These are phyloP conservation scores for Vanrija sp. DNA, from an alignment of 1,284 basidiomycete genomes.

Conservation along the genomic window DNA sequence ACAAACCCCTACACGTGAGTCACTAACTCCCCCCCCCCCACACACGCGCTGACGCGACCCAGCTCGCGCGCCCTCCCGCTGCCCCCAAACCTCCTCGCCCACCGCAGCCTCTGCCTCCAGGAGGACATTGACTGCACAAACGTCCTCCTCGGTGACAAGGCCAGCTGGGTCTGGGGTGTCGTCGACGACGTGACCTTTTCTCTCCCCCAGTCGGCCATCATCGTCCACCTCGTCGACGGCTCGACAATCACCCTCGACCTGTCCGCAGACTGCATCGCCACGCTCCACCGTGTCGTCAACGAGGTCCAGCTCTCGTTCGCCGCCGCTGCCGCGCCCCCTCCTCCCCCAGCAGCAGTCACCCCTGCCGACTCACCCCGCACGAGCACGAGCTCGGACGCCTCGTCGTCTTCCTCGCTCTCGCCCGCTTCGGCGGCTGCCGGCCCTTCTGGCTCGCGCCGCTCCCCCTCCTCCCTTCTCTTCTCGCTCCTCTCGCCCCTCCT, in stretches of 20 bases:
- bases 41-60: background rate
- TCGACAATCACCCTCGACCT: conserved; percentile 35
- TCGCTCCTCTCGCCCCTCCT: conserved; percentile 46
- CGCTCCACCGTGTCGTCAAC: conserved; percentile 40
- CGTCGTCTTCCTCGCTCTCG: conserved; percentile 9
- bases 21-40: background rate
- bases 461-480: conserved; percentile 40
- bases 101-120: conserved; percentile 42
- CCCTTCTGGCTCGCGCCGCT: conserved; percentile 21
- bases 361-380: conserved; percentile 20
- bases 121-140: conserved; percentile 48
- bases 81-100: conserved; percentile 46
- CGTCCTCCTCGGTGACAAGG: conserved; percentile 48
- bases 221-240: conserved; percentile 46
- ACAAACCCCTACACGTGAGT: conserved; percentile 53
- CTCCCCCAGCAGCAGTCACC: conserved; percentile 21
- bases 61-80: conserved; percentile 43
- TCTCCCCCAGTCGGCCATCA: conserved; percentile 30
- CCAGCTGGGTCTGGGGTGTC: conserved; percentile 47
- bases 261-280: conserved; percentile 21
- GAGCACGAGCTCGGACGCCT: conserved; percentile 10
- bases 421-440: conserved; percentile 3
- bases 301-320: conserved; percentile 48
- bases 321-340: conserved; percentile 22
- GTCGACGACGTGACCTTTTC: conserved; percentile 49